Conservation (phyloP, 2,329 filamentous ascomycete genomes). For the Ophiostoma ips region DNA sequence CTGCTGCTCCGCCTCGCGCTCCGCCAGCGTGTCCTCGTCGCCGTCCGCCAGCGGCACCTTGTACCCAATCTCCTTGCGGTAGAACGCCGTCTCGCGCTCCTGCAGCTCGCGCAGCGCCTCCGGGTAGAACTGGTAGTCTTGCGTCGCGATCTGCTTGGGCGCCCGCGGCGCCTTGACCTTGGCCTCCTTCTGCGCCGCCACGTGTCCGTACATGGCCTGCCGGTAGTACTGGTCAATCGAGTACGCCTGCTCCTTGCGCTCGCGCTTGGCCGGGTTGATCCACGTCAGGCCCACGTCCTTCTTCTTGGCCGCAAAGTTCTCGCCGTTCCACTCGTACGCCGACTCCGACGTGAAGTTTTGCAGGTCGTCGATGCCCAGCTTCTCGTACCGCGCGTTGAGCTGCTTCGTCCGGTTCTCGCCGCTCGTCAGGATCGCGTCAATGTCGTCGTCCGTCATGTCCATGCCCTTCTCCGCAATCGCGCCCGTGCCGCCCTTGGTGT, state of each 20-base stretch:
- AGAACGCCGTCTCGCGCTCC: conserved; percentile 90
- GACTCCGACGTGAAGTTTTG: conserved; percentile 97
- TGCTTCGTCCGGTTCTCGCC: conserved; percentile 83
- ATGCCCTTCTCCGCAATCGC: conserved; percentile 42
- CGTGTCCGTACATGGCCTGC: conserved; percentile 64
- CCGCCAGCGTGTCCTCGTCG: conserved; percentile 66
- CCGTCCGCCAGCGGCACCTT: conserved; percentile 85
- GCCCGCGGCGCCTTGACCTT: conserved; percentile 94
- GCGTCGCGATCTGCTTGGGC: conserved; percentile 79
- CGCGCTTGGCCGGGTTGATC: conserved; percentile 97
- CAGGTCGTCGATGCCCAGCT: conserved; percentile 88
- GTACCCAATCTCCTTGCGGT: conserved; percentile 91
- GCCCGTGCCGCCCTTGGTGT: conserved; percentile 53
- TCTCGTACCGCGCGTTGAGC: conserved; percentile 88
- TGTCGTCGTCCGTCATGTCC: conserved; percentile 72
- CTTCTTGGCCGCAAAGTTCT: conserved; percentile 84
- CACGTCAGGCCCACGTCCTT: conserved; percentile 81
- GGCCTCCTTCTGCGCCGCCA: conserved; percentile 63
- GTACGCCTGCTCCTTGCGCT: conserved; percentile 95
- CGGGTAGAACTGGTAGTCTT: conserved; percentile 97
- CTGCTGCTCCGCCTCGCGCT: conserved; percentile 76
- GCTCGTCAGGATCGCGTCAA: conserved; percentile 73
- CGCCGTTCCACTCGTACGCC: conserved; percentile 97
- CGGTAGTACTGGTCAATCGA: conserved; percentile 99
- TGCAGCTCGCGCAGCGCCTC: conserved; percentile 72